Evolutionary conservation across 768 basidiomycete genomes (phyloP), one percentile per base, ranked within the genome.

Genomic region (Suillus fuscotomentosus): DNA sequence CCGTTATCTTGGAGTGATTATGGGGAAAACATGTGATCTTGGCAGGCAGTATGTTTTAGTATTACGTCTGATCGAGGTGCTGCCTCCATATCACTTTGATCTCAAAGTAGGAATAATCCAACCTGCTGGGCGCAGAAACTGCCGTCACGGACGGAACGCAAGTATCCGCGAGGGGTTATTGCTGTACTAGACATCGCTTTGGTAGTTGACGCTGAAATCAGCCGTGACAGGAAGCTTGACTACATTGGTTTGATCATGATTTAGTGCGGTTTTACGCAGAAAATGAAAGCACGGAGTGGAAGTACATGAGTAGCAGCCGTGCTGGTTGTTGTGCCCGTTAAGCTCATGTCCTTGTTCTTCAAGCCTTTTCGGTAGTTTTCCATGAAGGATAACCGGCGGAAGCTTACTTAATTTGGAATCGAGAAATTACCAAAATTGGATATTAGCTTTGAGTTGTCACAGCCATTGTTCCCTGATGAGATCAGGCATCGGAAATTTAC

Each of bases 401-500:
- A 65, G 53, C 54, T 34, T 39, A 45, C 27, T 51, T 27, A 1
- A 13, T 36, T 55, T 53, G 10, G 42, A 3, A 27, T 61, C 4
- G 43, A 14, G 41, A 38, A 47, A 41, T 0, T 45, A 2, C 64
- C 54, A 1, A 31, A 45, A 42, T 31, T 36, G 45, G 53, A 41
- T 1, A 4, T 62, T 55, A 45, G 27, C 11, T 65, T 65, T 54
- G 39, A 2, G 5, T 22, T 22, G 22, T 59, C 56, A 59, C 57
- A 42, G 57, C 57, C 57, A 20, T 59, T 59, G 57, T 59, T 59
- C 57, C 53, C 31, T 54, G 51, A 54, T 54, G 2, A 9, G 27
- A 51, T 51, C 27, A 31, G 3, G 10, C 13, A 11, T 36, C 45
- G 57, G 50, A 34, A 50, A 41, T 63, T 60, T 65, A 13, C 43